A percentile compares a stretch with the other conserved stretches of the same genome.
Conservation (phyloP, 2,329 filamentous ascomycete species). For the Exophiala sp. region DNA sequence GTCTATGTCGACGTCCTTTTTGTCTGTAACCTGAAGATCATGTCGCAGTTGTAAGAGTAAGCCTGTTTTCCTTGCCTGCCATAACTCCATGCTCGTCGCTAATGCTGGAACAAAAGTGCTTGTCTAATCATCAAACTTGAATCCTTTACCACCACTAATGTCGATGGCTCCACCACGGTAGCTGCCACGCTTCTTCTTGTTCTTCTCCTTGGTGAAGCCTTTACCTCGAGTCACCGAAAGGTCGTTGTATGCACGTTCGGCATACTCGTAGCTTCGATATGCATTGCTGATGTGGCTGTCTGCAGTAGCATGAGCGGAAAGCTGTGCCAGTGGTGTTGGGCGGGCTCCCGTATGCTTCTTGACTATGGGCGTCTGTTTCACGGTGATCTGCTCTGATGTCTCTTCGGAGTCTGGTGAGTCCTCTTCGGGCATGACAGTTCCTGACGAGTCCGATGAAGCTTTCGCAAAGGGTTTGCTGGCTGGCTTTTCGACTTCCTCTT, state of each 20-base stretch:
- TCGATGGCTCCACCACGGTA: constrained; percentile 90
- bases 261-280: constrained; percentile 82
- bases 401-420: constrained; percentile 27
- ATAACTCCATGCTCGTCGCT: too few relatives aligned
- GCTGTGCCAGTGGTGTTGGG: constrained; percentile 73
- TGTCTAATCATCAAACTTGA: constrained; percentile 83
- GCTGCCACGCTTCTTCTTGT: constrained; percentile 91
- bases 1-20: too few relatives aligned
- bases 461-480: constrained; percentile 1
- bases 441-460: constrained; percentile 23
- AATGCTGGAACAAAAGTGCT: too few relatives aligned
- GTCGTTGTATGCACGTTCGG: constrained; percentile 81
- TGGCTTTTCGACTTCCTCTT: constrained; percentile 23
- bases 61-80: too few relatives aligned
- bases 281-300: constrained; percentile 70
- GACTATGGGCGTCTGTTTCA: neutral
- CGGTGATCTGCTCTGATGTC: constrained; percentile 23
- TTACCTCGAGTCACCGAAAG: constrained; percentile 89
- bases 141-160: constrained; percentile 72
- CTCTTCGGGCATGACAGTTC: constrained; percentile 17
- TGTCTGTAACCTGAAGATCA: too few relatives aligned
- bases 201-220: constrained; percentile 99
- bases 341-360: constrained; percentile 47
- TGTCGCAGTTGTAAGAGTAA: too few relatives aligned
- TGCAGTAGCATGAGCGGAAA: constrained; percentile 66